These are phyloP conservation scores for Lipomyces kockii DNA, from an alignment of 805 yeast species.

Conservation along the genomic window DNA sequence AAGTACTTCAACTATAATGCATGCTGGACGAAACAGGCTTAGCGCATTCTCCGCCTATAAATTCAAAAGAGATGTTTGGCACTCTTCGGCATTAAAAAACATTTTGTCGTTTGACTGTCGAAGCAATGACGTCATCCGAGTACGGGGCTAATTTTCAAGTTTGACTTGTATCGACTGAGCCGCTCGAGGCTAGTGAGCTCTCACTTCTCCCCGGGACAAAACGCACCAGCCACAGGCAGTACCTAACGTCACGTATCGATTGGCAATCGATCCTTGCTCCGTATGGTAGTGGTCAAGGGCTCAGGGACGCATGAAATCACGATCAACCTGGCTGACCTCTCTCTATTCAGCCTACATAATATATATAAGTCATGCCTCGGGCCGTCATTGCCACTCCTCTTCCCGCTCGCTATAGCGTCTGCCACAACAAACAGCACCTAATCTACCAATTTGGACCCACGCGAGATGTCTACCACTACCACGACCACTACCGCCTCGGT, in stretches of 20 bases:
- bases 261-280: background rate
- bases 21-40: too few species aligned
- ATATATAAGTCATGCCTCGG: background rate
- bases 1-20: too few species aligned
- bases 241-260: background rate
- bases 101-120: too few species aligned
- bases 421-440: background rate
- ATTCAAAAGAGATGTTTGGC: too few species aligned
- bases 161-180: background rate
- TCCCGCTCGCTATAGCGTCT: background rate
- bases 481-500: constrained; percentile 1
- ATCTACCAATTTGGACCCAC: background rate
- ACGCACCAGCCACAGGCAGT: background rate
- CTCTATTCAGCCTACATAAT: background rate
- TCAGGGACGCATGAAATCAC: background rate
- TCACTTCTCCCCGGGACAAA: too few species aligned
- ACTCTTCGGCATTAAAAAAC: too few species aligned
- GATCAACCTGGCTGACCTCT: background rate
- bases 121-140: too few species aligned
- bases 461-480: constrained; percentile 11
- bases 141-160: too few species aligned
- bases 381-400: background rate
- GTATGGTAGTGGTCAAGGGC: background rate
- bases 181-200: background rate
- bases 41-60: too few species aligned